Percentiles rank a stretch among this genome's conserved stretches.
phyloP scores from a whole-genome alignment of 305 asterid species.

The Plantago lanceolata region DNA sequence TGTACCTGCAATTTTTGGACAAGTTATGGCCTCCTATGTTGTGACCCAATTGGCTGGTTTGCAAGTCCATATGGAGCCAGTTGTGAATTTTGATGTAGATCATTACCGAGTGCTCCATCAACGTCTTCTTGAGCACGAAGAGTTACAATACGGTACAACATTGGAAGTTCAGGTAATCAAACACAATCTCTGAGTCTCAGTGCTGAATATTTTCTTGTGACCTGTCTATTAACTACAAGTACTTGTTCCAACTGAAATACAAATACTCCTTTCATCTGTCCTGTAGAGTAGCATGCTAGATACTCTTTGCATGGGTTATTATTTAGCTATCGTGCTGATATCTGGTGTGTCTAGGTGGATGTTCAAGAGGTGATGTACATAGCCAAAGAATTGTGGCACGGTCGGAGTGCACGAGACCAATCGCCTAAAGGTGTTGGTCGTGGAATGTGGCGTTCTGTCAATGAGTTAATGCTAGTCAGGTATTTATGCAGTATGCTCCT shows the following conservation, averaged over 20 bases:
- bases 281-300: neutral
- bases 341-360: conserved; percentile 59
- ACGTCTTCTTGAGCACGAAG: conserved; percentile 92
- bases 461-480: conserved; percentile 88
- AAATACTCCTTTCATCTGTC: conserved; percentile 4
- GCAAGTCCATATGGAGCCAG: conserved; percentile 81
- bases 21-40: conserved; percentile 91
- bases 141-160: conserved; percentile 72
- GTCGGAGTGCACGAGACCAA: conserved; percentile 88
- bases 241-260: neutral
- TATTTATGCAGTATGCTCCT: conserved; percentile 17
- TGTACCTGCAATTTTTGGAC: conserved; percentile 95
- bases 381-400: conserved; percentile 89
- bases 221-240: too few relatives aligned
- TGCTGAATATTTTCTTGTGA: too few relatives aligned
- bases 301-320: neutral
- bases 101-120: conserved; percentile 79
- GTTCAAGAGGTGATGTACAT: conserved; percentile 82
- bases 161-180: conserved; percentile 65
- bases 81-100: conserved; percentile 78
- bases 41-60: conserved; percentile 69
- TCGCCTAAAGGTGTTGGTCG: conserved; percentile 80
- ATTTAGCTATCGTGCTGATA: too few relatives aligned
- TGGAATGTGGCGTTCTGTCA: conserved; percentile 95
- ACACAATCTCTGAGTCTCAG: too few relatives aligned